Evolutionary conservation across 768 basidiomycete genomes (phyloP).

Genomic region (Cystobasidium ongulense): DNA sequence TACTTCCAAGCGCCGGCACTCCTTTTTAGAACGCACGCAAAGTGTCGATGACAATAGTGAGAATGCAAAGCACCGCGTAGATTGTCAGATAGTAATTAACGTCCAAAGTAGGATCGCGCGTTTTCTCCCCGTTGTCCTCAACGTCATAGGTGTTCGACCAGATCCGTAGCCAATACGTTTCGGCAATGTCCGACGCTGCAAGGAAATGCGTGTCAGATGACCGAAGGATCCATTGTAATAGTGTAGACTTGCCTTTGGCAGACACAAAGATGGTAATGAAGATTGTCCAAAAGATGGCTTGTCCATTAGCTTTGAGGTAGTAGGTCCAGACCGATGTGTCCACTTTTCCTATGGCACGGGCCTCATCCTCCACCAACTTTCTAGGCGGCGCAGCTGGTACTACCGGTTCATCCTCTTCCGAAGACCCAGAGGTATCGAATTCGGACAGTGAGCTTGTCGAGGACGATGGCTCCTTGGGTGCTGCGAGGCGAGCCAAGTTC

Average conservation of each 20-base stretch:
- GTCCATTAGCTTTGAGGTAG: conserved; percentile 37
- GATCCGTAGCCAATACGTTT: conserved; percentile 37
- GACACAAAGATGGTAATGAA: conserved; percentile 37
- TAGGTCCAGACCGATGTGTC: conserved; percentile 34
- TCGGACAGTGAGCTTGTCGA: conserved; percentile 29
- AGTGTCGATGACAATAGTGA: conserved; percentile 34
- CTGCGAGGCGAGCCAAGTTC: conserved; percentile 15
- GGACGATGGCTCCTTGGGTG: neutral
- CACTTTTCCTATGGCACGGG: conserved; percentile 35
- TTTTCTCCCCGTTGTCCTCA: neutral
- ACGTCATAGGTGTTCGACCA: conserved; percentile 35
- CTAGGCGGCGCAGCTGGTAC: conserved; percentile 28
- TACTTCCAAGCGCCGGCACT: neutral
- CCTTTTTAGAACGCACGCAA: conserved; percentile 19
- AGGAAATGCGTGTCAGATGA: neutral
- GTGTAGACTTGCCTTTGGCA: conserved; percentile 22
- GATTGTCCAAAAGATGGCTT: conserved; percentile 35
- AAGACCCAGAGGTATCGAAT: conserved; percentile 31
- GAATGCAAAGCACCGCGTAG: conserved; percentile 36
- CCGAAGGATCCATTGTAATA: neutral
- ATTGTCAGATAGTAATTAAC: conserved; percentile 37
- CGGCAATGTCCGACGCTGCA: conserved; percentile 33
- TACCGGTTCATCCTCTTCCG: conserved; percentile 32
- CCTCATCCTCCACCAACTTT: conserved; percentile 40
- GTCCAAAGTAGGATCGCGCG: neutral